phyloP scores from a whole-genome alignment of 768 basidiomycete species.

The Galerina sulciceps region DNA sequence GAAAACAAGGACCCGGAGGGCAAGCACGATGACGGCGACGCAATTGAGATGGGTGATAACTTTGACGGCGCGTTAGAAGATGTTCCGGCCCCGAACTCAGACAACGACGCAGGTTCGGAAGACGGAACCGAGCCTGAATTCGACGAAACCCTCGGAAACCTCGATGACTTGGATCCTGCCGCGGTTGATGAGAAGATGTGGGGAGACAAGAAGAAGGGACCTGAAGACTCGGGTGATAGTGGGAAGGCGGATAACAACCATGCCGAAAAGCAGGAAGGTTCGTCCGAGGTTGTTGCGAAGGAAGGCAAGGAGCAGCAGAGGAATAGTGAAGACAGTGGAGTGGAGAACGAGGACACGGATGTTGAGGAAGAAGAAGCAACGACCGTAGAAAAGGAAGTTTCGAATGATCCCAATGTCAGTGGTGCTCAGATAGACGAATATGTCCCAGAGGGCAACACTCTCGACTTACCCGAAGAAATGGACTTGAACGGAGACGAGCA shows the following conservation, averaged over 20 bases:
- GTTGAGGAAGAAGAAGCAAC: constrained; percentile 22
- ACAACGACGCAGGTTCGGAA: constrained; percentile 55
- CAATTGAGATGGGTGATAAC: constrained; percentile 91
- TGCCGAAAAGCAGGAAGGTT: constrained; percentile 49
- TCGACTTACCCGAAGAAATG: constrained; percentile 91
- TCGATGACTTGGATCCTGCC: constrained; percentile 82
- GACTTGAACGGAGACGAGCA: constrained; percentile 55
- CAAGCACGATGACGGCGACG: constrained; percentile 65
- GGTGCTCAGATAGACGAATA: constrained; percentile 79
- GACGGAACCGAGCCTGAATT: constrained; percentile 62
- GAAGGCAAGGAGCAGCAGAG: constrained; percentile 55
- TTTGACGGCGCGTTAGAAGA: constrained; percentile 88
- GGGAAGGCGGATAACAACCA: constrained; percentile 66
- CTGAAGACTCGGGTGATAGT: constrained; percentile 51
- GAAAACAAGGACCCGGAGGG: constrained; percentile 50
- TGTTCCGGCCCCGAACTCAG: constrained; percentile 66
- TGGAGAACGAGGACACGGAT: constrained; percentile 26
- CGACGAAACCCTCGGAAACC: constrained; percentile 83
- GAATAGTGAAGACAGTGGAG: constrained; percentile 30
- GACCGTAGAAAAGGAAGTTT: constrained; percentile 40
- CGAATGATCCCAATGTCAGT: constrained; percentile 48
- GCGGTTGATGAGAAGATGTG: constrained; percentile 96
- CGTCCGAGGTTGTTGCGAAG: constrained; percentile 81
- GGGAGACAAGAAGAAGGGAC: constrained; percentile 83
- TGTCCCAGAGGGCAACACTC: constrained; percentile 76